Percentiles rank a stretch among this genome's conserved stretches.
phyloP scores from a whole-genome alignment of 176 grass and related monocot genomes.

The Urochloa ruziziensis region DNA sequence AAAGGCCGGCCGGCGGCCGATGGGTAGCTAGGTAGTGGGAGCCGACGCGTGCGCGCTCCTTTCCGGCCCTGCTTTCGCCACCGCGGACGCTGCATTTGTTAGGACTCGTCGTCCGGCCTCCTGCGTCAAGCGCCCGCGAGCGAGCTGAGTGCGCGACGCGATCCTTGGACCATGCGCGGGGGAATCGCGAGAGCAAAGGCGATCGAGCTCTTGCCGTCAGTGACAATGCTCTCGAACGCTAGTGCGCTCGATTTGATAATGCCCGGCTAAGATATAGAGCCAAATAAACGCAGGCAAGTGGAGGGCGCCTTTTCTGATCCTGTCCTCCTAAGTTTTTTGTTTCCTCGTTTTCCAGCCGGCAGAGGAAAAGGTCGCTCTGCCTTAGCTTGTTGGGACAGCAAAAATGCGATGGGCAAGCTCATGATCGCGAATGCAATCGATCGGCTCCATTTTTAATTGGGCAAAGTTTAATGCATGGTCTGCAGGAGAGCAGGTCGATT shows the following conservation, averaged over 20 bases:
- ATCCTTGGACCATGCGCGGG: background rate
- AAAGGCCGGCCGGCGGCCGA: too few relatives aligned
- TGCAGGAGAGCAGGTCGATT: background rate
- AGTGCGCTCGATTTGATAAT: constrained; percentile 17
- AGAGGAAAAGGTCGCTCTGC: background rate
- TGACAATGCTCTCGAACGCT: background rate
- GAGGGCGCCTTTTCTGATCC: background rate
- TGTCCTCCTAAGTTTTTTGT: constrained; percentile 4
- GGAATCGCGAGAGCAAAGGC: background rate
- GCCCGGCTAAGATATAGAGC: background rate
- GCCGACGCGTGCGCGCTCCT: background rate
- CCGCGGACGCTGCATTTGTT: background rate
- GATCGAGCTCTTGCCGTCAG: background rate
- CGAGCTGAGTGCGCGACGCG: background rate
- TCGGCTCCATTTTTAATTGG: too few relatives aligned
- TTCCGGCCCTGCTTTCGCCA: background rate
- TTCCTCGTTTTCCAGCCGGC: background rate
- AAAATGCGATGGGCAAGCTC: background rate
- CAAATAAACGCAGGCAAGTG: background rate
- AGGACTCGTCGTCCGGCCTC: background rate
- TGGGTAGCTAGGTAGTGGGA: background rate
- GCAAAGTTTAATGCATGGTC: background rate
- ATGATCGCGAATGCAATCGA: background rate
- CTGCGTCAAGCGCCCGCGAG: background rate
- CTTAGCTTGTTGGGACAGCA: background rate